Percentiles rank a stretch among this genome's conserved stretches.
Conservation (phyloP, 2,329 filamentous ascomycete genomes). For the Fusarium sarcochroum region DNA sequence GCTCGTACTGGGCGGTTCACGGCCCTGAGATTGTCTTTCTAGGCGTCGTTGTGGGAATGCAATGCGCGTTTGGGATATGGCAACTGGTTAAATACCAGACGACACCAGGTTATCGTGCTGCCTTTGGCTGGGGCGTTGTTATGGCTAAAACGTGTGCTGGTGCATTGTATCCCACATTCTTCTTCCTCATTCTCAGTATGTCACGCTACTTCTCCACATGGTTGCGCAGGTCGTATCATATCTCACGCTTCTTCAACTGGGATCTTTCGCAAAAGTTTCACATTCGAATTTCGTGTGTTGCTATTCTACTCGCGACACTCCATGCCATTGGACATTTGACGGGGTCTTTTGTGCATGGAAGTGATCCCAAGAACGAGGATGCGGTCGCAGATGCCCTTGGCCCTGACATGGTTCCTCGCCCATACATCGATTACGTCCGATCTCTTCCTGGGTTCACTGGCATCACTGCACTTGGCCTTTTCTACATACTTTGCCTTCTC, state of each 20-base stretch:
- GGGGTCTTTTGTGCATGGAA: constrained; percentile 67
- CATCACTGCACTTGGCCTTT: constrained; percentile 62
- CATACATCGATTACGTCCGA: constrained; percentile 62
- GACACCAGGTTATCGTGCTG: constrained; percentile 59
- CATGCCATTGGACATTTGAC: constrained; percentile 69
- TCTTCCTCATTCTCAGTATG: constrained; percentile 72
- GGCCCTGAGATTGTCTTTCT: constrained; percentile 67
- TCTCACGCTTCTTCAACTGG: constrained; percentile 70
- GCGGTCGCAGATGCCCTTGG: constrained; percentile 62
- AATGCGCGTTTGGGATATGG: constrained; percentile 68
- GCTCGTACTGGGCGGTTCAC: constrained; percentile 69
- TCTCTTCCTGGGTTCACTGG: constrained; percentile 66
- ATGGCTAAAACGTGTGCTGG: constrained; percentile 69
- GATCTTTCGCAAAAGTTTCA: constrained; percentile 69
- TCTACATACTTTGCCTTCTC: constrained; percentile 63
- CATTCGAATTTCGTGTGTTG: constrained; percentile 66
- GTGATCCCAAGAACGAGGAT: constrained; percentile 59
- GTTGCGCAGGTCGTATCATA: constrained; percentile 63
- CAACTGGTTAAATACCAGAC: constrained; percentile 68
- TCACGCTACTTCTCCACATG: constrained; percentile 69
- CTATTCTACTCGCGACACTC: constrained; percentile 64
- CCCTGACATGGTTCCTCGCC: constrained; percentile 57
- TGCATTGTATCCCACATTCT: constrained; percentile 69
- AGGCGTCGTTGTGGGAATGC: constrained; percentile 61
- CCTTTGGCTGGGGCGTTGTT: constrained; percentile 69